Percentiles rank a stretch among this genome's conserved stretches.
Conservation (phyloP, 2,329 filamentous ascomycete species). For the Penicillium aurantiogriseum region DNA sequence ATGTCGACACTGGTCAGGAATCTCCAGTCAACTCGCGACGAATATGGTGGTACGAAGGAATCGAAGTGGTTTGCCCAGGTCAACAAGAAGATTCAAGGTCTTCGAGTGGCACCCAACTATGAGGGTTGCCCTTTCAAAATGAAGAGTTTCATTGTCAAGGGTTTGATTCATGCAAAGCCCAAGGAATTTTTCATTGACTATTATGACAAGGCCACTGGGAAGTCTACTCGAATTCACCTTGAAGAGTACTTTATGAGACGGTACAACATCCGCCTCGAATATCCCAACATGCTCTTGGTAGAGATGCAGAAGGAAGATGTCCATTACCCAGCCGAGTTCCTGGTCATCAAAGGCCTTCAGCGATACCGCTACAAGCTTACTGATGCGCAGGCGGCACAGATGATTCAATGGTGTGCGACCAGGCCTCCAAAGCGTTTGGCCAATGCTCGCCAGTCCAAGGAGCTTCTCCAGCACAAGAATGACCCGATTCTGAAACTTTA, state of each 20-base stretch:
- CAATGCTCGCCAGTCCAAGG: constrained; percentile 67
- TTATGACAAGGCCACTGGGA: constrained; percentile 41
- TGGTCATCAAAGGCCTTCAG: constrained; percentile 55
- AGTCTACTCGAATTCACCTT: constrained; percentile 55
- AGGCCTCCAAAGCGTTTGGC: constrained; percentile 66
- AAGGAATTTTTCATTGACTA: constrained; percentile 44
- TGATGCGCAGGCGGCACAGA: constrained; percentile 67
- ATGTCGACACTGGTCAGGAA: constrained; percentile 30
- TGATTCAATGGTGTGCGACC: constrained; percentile 93
- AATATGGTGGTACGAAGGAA: constrained; percentile 25
- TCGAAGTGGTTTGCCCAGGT: constrained; percentile 7
- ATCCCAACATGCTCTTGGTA: constrained; percentile 54
- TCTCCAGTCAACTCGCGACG: constrained; percentile 25
- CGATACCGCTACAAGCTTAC: constrained; percentile 59
- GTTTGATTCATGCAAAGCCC: constrained; percentile 46
- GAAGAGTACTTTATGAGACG: constrained; percentile 54
- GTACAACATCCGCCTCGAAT: constrained; percentile 51
- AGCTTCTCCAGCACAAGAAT: constrained; percentile 62
- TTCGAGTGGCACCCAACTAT: constrained; percentile 41
- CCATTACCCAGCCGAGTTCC: constrained; percentile 55
- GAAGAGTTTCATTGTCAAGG: constrained; percentile 52
- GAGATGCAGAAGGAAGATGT: constrained; percentile 56
- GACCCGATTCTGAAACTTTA: constrained; percentile 73
- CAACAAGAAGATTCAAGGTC: constrained; percentile 32
- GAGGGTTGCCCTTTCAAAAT: constrained; percentile 32